Percentiles rank a stretch among this genome's conserved stretches.
Conservation (phyloP, 768 basidiomycete species). For the Collybia nuda region DNA sequence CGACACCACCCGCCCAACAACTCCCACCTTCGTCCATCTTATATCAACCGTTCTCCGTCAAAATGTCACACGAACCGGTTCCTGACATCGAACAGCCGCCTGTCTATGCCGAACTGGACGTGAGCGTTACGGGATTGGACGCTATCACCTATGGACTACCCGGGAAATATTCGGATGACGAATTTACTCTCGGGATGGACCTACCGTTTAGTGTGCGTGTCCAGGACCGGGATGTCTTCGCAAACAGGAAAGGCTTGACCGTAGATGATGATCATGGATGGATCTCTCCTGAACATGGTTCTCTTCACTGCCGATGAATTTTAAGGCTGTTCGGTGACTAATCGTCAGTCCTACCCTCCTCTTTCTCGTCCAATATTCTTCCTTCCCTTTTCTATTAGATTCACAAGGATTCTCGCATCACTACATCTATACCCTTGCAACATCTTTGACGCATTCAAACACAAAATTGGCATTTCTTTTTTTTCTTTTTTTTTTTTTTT, state of each 20-base stretch:
- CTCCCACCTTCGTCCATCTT: slow-evolving; percentile 3
- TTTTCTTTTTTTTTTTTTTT: no score
- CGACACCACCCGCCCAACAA: background rate
- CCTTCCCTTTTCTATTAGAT: no score
- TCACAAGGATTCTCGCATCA: no score
- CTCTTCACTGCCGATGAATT: slow-evolving; percentile 4
- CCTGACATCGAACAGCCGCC: slow-evolving; percentile 12
- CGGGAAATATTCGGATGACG: slow-evolving; percentile 26
- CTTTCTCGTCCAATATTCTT: no score
- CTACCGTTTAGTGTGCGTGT: slow-evolving; percentile 24
- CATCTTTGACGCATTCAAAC: no score
- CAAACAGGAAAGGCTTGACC: slow-evolving; percentile 8
- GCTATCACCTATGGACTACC: slow-evolving; percentile 14
- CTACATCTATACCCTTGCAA: no score
- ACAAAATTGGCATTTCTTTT: no score
- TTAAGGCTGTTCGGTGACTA: no score
- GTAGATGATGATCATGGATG: slow-evolving; percentile 8
- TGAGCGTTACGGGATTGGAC: slow-evolving; percentile 17
- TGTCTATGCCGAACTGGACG: slow-evolving; percentile 19
- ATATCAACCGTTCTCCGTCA: slow-evolving; percentile 1
- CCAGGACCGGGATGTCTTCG: slow-evolving; percentile 5
- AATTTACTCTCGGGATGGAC: slow-evolving; percentile 48
- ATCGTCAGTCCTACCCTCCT: no score
- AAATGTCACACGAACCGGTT: slow-evolving; percentile 9
- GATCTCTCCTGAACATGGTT: slow-evolving; percentile 7